Percentiles rank a stretch among this genome's conserved stretches.
phyloP scores from a whole-genome alignment of 257 asterid genomes.

The Solanum infundibuliforme region DNA sequence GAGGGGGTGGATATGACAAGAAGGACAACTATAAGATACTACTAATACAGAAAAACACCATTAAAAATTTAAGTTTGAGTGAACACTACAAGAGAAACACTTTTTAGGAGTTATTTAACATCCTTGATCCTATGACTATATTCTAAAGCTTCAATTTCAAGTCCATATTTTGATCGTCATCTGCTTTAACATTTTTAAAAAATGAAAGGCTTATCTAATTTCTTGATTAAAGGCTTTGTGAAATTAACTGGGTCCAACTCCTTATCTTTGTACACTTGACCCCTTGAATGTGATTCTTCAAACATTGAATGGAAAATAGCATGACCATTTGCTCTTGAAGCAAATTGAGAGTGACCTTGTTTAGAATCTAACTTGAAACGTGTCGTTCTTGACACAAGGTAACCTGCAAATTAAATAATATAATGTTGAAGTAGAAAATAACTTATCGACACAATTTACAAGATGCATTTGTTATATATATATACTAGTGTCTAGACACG shows the following conservation, averaged over 20 bases:
- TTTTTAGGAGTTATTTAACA: neutral
- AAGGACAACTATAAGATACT: neutral
- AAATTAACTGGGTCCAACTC: no score
- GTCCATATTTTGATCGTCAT: neutral
- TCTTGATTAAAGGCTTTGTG: neutral
- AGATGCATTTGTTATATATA: neutral
- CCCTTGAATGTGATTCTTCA: neutral
- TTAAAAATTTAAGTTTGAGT: neutral
- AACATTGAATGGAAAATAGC: neutral
- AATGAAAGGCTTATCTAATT: neutral
- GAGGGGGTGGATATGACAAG: neutral
- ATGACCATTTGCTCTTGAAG: neutral
- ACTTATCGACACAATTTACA: neutral
- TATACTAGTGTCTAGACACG: neutral
- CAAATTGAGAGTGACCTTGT: neutral
- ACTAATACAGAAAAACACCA: neutral
- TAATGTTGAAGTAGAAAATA: neutral
- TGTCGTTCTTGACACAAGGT: neutral
- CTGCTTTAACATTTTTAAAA: neutral
- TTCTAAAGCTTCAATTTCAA: neutral
- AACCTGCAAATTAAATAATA: neutral
- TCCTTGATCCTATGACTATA: neutral
- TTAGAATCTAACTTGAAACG: neutral
- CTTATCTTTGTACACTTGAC: neutral
- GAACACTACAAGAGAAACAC: neutral